Conservation (phyloP, 2,329 filamentous ascomycete species). For the Stagonosporopsis cucurbitacearum region DNA sequence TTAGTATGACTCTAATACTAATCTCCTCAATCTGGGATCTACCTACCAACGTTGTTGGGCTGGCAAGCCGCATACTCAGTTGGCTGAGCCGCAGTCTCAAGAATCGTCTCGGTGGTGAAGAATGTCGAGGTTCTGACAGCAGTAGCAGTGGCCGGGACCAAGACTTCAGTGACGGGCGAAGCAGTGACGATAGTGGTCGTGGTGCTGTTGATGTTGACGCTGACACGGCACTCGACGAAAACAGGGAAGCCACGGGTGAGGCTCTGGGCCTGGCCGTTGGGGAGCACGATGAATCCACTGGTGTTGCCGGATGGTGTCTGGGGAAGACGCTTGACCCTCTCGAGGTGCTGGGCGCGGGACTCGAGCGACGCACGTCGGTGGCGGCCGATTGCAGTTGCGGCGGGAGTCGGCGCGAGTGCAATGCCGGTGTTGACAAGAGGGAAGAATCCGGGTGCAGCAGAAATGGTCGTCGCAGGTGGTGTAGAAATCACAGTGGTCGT, state of each 20-base stretch:
- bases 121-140: slow-evolving; percentile 25
- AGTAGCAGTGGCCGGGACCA: slow-evolving; percentile 20
- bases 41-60: slow-evolving; percentile 36
- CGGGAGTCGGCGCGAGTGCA: slow-evolving; percentile 7
- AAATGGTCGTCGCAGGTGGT: slow-evolving; percentile 22
- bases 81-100: slow-evolving; percentile 15
- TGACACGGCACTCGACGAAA: slow-evolving; percentile 25
- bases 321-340: slow-evolving; percentile 24
- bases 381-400: slow-evolving; percentile 17
- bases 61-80: slow-evolving; percentile 34
- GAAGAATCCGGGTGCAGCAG: slow-evolving; percentile 26
- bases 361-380: slow-evolving; percentile 27
- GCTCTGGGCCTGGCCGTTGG: slow-evolving; percentile 18
- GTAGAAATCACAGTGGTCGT: slow-evolving; percentile 20
- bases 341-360: slow-evolving; percentile 9
- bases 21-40: neutral
- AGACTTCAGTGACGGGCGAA: slow-evolving; percentile 17
- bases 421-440: slow-evolving; percentile 13
- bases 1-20: neutral
- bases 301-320: slow-evolving; percentile 25
- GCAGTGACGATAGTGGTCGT: slow-evolving; percentile 19
- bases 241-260: slow-evolving; percentile 23
- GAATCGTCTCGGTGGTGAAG: slow-evolving; percentile 26
- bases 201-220: slow-evolving; percentile 27
- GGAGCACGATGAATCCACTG: slow-evolving; percentile 24